Conservation (phyloP, 495 filamentous ascomycete genomes). For the Aspergillus olivimuriae region DNA sequence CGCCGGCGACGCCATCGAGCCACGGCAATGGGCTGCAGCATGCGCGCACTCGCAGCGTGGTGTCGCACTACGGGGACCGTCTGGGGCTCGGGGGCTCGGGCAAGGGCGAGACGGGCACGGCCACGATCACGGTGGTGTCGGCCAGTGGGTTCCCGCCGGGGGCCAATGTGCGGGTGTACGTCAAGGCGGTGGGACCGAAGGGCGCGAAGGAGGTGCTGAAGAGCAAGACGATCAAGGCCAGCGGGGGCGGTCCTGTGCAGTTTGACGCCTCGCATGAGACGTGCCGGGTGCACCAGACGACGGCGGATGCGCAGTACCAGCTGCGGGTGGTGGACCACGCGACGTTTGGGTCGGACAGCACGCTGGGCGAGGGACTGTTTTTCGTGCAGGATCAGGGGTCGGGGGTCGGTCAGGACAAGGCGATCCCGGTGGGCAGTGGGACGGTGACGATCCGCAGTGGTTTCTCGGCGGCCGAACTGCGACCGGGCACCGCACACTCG, state of each 20-base stretch:
- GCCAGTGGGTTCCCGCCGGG: slow-evolving; percentile 71
- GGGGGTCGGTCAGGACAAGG: slow-evolving; percentile 60
- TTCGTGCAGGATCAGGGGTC: slow-evolving; percentile 78
- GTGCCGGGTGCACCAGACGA: slow-evolving; percentile 64
- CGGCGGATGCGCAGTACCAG: slow-evolving; percentile 80
- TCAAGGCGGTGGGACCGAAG: slow-evolving; percentile 61
- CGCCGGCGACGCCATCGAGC: slow-evolving; percentile 22
- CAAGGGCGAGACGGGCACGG: slow-evolving; percentile 60
- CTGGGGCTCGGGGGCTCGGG: slow-evolving; percentile 47
- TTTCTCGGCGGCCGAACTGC: slow-evolving; percentile 41
- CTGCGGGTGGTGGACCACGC: slow-evolving; percentile 77
- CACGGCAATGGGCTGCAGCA: slow-evolving; percentile 45
- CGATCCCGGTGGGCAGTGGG: slow-evolving; percentile 61
- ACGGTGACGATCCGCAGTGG: slow-evolving; percentile 60
- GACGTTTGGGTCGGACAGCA: slow-evolving; percentile 72
- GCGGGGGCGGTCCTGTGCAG: slow-evolving; percentile 46
- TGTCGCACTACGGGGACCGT: slow-evolving; percentile 38
- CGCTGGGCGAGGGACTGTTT: slow-evolving; percentile 78
- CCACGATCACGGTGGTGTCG: slow-evolving; percentile 71
- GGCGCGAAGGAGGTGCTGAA: slow-evolving; percentile 75
- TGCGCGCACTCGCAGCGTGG: slow-evolving; percentile 61
- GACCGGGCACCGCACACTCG: slow-evolving; percentile 36
- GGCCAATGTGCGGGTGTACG: slow-evolving; percentile 73
- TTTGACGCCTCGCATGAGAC: slow-evolving; percentile 62
- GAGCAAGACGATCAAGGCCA: slow-evolving; percentile 68